A percentile compares a stretch with the other conserved stretches of the same genome.
These are phyloP conservation scores for Pichia sporocuriosa DNA, from an alignment of 805 yeast genomes.

Conservation along the genomic window DNA sequence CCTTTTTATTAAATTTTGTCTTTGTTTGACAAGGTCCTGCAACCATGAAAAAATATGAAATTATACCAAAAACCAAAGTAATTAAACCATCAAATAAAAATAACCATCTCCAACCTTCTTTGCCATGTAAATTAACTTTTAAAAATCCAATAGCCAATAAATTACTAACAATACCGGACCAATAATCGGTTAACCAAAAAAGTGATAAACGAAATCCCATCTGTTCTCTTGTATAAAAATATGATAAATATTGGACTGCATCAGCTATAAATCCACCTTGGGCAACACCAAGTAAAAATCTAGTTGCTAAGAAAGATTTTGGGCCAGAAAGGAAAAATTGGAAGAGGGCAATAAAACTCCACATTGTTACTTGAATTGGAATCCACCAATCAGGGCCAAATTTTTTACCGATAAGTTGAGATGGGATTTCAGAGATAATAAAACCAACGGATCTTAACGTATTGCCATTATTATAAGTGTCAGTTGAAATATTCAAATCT, in stretches of 20 bases:
- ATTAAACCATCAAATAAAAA: conserved; percentile 57
- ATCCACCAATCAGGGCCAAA: conserved; percentile 59
- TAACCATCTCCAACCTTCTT: conserved; percentile 59
- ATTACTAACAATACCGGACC: conserved; percentile 40
- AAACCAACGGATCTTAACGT: conserved; percentile 49
- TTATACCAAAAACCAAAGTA: conserved; percentile 47
- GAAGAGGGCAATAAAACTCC: conserved; percentile 49
- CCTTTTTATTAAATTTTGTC: conserved; percentile 22
- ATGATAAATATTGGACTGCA: conserved; percentile 54
- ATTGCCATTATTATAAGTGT: conserved; percentile 53
- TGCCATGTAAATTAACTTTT: conserved; percentile 37
- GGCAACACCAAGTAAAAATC: conserved; percentile 47
- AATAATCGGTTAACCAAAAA: conserved; percentile 52
- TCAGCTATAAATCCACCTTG: conserved; percentile 72
- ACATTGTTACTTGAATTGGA: conserved; percentile 47
- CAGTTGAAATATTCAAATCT: conserved; percentile 45
- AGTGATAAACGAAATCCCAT: conserved; percentile 49
- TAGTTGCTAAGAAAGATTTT: conserved; percentile 38
- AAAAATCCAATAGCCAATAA: conserved; percentile 45
- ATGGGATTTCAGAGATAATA: conserved; percentile 53
- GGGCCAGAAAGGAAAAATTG: conserved; percentile 41
- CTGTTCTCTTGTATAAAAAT: conserved; percentile 56
- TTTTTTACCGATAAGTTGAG: conserved; percentile 57
- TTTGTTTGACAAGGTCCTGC: conserved; percentile 29
- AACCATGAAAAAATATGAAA: conserved; percentile 26